A percentile compares a stretch with the other conserved stretches of the same genome.
phyloP scores from a whole-genome alignment of 1,284 basidiomycete genomes.

The Mycena citricolor region DNA sequence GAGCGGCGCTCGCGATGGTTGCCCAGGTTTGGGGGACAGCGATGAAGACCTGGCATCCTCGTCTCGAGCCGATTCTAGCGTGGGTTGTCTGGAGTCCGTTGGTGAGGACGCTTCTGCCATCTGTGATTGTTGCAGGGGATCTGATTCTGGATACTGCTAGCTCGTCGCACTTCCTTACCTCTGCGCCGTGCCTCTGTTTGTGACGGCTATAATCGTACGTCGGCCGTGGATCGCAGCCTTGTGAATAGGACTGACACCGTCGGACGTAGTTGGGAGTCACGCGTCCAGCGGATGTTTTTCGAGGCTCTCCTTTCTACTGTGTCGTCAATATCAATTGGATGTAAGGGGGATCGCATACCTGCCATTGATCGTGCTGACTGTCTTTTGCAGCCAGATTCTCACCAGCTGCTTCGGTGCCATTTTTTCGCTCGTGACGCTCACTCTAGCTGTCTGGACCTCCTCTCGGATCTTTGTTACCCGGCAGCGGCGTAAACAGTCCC shows the following conservation, averaged over 20 bases:
- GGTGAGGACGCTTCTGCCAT: neutral
- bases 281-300: conserved; percentile 3
- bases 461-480: neutral
- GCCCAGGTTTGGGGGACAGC: neutral
- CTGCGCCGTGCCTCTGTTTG: conserved; percentile 4
- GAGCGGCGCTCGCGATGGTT: neutral
- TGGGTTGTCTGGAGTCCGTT: neutral
- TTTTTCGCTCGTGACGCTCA: conserved; percentile 1
- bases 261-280: conserved; percentile 5
- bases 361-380: neutral
- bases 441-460: conserved; percentile 8
- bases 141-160: neutral
- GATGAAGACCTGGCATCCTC: neutral
- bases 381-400: conserved; percentile 2
- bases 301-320: conserved; percentile 18
- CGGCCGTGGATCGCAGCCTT: too few species aligned
- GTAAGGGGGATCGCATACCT: conserved; percentile 4
- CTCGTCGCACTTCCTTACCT: conserved; percentile 4
- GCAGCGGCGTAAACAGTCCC: too few species aligned
- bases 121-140: too few species aligned
- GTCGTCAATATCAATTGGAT: neutral
- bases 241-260: too few species aligned
- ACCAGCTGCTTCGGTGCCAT: conserved; percentile 4
- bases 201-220: conserved; percentile 5
- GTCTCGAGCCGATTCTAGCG: neutral